These are phyloP conservation scores for Panicum virgatum DNA, from an alignment of 202 grass and related monocot genomes.

Conservation along the genomic window DNA sequence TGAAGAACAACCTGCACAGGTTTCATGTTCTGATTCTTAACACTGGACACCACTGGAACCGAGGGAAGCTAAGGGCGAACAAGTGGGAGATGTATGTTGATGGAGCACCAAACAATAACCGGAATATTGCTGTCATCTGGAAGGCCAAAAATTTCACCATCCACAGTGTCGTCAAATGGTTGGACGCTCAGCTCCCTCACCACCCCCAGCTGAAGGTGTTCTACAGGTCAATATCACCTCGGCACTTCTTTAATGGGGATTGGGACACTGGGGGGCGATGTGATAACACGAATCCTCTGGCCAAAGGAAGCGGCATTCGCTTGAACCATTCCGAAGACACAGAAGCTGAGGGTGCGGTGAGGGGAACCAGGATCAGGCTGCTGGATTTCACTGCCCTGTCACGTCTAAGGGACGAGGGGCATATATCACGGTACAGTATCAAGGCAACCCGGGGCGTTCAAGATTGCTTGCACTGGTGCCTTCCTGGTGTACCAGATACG, in stretches of 20 bases:
- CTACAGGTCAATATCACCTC: conserved; percentile 73
- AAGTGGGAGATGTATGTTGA: conserved; percentile 83
- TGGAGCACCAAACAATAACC: conserved; percentile 62
- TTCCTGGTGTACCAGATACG: conserved; percentile 79
- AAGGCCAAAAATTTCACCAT: conserved; percentile 87
- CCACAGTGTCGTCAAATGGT: conserved; percentile 68
- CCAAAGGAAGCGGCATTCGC: conserved; percentile 59
- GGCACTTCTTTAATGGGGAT: conserved; percentile 87
- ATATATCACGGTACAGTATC: conserved; percentile 79
- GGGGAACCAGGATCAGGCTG: conserved; percentile 61
- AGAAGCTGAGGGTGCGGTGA: conserved; percentile 62
- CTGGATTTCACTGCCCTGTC: conserved; percentile 85
- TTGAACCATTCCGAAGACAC: conserved; percentile 62
- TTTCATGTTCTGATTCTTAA: conserved; percentile 83
- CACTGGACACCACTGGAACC: conserved; percentile 93
- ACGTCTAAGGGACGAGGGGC: conserved; percentile 73
- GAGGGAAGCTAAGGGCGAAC: conserved; percentile 78
- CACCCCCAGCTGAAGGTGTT: conserved; percentile 68
- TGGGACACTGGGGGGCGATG: conserved; percentile 76
- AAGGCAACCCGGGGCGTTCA: conserved; percentile 63
- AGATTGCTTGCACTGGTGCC: conserved; percentile 95
- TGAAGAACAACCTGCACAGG: conserved; percentile 68
- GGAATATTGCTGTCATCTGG: conserved; percentile 62
- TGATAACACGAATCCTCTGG: conserved; percentile 76
- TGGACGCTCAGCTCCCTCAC: conserved; percentile 62